phyloP scores from a whole-genome alignment of 495 filamentous ascomycete genomes.

The Penicillium simplicissimum region DNA sequence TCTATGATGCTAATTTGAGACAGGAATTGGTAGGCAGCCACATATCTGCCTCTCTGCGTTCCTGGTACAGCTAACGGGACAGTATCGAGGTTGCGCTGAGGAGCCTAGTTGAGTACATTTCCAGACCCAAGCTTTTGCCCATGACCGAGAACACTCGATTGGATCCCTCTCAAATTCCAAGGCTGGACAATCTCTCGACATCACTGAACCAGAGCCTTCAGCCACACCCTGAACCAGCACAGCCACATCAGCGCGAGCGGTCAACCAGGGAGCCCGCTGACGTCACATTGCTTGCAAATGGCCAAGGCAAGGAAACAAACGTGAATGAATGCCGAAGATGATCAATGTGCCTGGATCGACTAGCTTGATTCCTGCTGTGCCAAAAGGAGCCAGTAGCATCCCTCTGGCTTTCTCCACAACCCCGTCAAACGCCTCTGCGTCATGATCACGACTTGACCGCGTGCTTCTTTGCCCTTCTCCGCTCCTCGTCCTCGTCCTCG shows the following conservation, averaged over 20 bases:
- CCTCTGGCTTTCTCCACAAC: constrained; percentile 6
- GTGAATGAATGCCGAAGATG: background rate
- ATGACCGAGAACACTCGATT: background rate
- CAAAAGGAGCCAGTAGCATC: background rate
- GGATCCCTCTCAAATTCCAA: background rate
- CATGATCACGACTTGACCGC: constrained; percentile 20
- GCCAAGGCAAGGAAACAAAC: constrained; percentile 6
- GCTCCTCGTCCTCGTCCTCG: background rate
- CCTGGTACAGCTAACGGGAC: no score
- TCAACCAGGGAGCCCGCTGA: constrained; percentile 9
- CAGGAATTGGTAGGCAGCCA: background rate
- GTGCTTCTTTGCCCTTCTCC: background rate
- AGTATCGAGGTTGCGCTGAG: background rate
- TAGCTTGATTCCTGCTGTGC: constrained; percentile 4
- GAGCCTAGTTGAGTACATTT: background rate
- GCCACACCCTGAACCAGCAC: background rate
- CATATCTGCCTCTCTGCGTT: background rate
- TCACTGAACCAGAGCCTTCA: background rate
- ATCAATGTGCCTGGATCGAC: constrained; percentile 20
- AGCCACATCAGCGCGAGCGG: background rate
- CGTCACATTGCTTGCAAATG: constrained; percentile 1
- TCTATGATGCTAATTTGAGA: background rate
- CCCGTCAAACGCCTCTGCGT: constrained; percentile 24
- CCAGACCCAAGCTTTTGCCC: background rate
- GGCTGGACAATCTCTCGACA: background rate